These are phyloP conservation scores for Dryas drummondii DNA, from an alignment of 306 rosid species.

Conservation along the genomic window DNA sequence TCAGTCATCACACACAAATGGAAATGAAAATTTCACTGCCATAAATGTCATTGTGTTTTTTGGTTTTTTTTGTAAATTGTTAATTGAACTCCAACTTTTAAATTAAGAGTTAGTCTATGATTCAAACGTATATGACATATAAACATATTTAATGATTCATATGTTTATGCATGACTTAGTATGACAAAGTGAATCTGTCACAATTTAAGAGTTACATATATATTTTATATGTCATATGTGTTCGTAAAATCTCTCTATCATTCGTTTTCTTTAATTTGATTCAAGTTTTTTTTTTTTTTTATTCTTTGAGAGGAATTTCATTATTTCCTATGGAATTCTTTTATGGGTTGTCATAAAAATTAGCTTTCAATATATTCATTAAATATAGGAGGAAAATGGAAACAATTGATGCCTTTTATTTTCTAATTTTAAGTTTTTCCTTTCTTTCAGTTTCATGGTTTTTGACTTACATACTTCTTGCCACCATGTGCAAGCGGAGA, in stretches of 20 bases:
- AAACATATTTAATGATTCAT: no score
- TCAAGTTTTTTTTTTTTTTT: background rate
- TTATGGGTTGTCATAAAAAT: background rate
- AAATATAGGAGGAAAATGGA: background rate
- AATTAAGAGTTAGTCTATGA: no score
- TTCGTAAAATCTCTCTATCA: background rate
- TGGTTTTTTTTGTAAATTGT: background rate
- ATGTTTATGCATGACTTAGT: no score
- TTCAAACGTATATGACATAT: no score
- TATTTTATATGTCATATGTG: no score
- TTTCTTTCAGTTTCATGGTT: constrained; percentile 7
- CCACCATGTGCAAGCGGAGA: background rate
- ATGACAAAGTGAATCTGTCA: no score
- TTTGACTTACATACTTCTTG: background rate
- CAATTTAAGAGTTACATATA: no score
- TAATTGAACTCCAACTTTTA: background rate
- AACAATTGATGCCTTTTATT: background rate
- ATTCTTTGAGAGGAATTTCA: no score
- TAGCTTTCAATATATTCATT: background rate
- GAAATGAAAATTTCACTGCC: background rate
- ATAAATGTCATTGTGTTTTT: background rate
- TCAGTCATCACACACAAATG: background rate
- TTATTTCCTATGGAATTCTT: no score
- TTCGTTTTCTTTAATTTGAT: background rate
- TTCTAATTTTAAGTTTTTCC: background rate